Evolutionary conservation across 129 eudicot species (phyloP), one percentile per base, ranked within the genome.

Genomic region (Kitagawia praeruptora): DNA sequence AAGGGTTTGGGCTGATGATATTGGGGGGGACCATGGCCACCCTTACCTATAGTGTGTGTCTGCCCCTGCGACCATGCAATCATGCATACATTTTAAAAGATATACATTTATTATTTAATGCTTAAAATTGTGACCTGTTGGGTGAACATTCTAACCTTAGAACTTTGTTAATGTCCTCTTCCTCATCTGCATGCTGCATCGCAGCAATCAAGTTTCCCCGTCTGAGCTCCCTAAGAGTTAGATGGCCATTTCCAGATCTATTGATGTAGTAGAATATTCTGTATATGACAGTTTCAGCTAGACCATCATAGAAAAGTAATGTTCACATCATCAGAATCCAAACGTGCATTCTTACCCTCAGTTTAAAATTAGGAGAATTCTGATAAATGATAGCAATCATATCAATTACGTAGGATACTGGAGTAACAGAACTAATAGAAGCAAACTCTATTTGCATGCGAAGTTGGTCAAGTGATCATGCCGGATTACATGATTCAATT

Each of bases 251-350:
- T 77, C 91, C 89, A 75, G 84, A 80, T 81, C 91, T 81, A 82
- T 87, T 90, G 75, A 87, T 86, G 75, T 90, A 86, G 86, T 87
- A 90, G 86, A 87, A 90, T 41, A 90, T 90, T 87, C 94, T 82
- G 91, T 89, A 87, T 83, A 89, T 84, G 64, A 90, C 94, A 83
- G 94, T 90, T 83, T 87, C 91, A 86, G 94, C 91, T 90, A 91
- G 34, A 39, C 45, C 82, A 75, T 37, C 39, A 47, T 37, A 77
- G 74, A 45, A 82, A 79, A 79, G 56, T 66, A 70, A 82, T 42
- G 70, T 75, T 31, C 80, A 47, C 21, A 85, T 46, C 38, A 77
- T 77, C 73, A 77, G 73, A 19, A 58, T 37, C 21, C 80, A 61
- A 13, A 58, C 12, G 1, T 56, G 71, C 80, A 56, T 56, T 40